phyloP scores from a whole-genome alignment of 192 early-diverging fungal genomes.

The Haplosporangium gracile region DNA sequence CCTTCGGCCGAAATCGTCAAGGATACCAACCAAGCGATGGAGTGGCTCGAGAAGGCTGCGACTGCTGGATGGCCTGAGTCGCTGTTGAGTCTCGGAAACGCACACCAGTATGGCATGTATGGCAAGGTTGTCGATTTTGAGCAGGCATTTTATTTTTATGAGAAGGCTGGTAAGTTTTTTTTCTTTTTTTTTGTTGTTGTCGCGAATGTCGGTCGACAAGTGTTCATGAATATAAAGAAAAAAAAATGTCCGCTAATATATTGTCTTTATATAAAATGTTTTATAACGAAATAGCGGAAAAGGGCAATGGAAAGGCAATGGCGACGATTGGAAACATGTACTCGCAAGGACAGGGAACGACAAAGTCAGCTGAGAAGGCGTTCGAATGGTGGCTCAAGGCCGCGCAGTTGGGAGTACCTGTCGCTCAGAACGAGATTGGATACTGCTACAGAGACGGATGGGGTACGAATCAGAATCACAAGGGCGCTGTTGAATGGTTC shows the following conservation, averaged over 20 bases:
- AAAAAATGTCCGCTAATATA: constrained; percentile 4
- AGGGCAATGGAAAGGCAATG: constrained; percentile 57
- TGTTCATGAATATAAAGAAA: neutral
- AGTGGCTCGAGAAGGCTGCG: constrained; percentile 51
- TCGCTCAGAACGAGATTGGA: constrained; percentile 65
- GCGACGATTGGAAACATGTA: constrained; percentile 55
- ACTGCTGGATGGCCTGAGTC: constrained; percentile 56
- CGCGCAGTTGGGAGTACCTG: constrained; percentile 61
- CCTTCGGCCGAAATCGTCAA: constrained; percentile 31
- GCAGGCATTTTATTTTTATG: constrained; percentile 56
- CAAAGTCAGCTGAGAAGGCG: constrained; percentile 59
- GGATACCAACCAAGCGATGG: constrained; percentile 44
- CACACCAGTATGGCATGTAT: constrained; percentile 57
- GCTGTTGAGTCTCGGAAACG: constrained; percentile 49
- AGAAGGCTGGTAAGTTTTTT: constrained; percentile 43
- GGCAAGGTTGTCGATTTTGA: constrained; percentile 46
- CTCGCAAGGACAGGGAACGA: constrained; percentile 50
- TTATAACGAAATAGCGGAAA: constrained; percentile 33
- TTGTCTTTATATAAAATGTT: constrained; percentile 5
- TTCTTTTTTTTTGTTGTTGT: neutral
- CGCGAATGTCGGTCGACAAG: neutral
- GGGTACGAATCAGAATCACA: constrained; percentile 61
- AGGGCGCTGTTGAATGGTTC: constrained; percentile 73
- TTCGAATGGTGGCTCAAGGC: constrained; percentile 70
- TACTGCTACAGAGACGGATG: constrained; percentile 76